These are phyloP conservation scores for Botrytis fragariae DNA, from an alignment of 2,329 filamentous ascomycete species.

Conservation along the genomic window DNA sequence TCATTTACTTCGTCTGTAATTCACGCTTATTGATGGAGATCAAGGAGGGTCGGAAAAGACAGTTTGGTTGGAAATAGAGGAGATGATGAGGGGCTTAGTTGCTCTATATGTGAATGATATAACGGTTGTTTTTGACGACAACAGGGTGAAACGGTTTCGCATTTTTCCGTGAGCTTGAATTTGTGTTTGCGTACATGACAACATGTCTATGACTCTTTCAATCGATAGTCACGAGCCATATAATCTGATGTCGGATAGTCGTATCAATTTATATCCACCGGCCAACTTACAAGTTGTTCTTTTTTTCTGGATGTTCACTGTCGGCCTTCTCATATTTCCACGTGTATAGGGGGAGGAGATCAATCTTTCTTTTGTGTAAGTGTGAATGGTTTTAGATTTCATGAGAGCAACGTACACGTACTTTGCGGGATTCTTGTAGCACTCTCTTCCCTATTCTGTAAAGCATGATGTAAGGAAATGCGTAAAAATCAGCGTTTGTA, in stretches of 20 bases:
- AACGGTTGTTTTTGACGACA: background rate
- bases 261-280: background rate
- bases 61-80: background rate
- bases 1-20: background rate
- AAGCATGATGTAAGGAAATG: background rate
- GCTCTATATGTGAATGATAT: background rate
- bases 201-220: background rate
- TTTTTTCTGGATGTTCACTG: background rate
- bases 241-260: background rate
- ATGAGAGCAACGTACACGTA: background rate
- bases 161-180: background rate
- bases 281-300: background rate
- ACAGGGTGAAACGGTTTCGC: background rate
- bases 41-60: background rate
- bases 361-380: background rate
- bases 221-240: background rate
- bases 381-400: background rate
- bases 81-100: background rate
- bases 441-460: background rate
- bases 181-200: background rate
- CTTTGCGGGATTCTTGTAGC: background rate
- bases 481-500: background rate
- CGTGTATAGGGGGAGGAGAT: background rate
- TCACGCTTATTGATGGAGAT: background rate
- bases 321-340: background rate